phyloP scores from a whole-genome alignment of 1,284 basidiomycete genomes.

The Ganoderma boninense region DNA sequence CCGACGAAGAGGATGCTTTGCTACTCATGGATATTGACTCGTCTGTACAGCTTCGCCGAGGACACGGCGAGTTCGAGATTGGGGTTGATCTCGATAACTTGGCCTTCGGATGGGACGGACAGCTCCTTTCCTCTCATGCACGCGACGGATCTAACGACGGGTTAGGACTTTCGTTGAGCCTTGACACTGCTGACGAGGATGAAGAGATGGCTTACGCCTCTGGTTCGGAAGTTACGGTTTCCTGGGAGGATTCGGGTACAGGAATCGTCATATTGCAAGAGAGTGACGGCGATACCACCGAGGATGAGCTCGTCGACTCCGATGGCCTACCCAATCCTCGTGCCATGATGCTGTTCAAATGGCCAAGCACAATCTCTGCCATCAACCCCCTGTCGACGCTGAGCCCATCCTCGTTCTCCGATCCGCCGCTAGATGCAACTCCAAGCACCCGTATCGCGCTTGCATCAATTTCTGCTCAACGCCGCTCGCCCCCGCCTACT shows the following conservation, averaged over 20 bases:
- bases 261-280: conserved; percentile 46
- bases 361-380: conserved; percentile 67
- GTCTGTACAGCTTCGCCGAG: conserved; percentile 39
- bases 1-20: conserved; percentile 42
- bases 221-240: conserved; percentile 30
- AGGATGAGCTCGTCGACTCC: conserved; percentile 80
- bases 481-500: conserved; percentile 52
- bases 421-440: conserved; percentile 32
- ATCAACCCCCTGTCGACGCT: conserved; percentile 80
- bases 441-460: conserved; percentile 41
- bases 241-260: conserved; percentile 46
- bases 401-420: conserved; percentile 50
- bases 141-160: conserved; percentile 24
- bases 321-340: conserved; percentile 76
- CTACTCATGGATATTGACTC: conserved; percentile 43
- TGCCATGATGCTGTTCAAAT: conserved; percentile 74
- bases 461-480: conserved; percentile 41
- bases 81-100: conserved; percentile 40
- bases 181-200: conserved; percentile 33
- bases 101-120: conserved; percentile 40
- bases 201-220: conserved; percentile 38
- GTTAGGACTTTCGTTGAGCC: conserved; percentile 29
- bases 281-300: conserved; percentile 48
- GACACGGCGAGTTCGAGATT: conserved; percentile 40
- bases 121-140: conserved; percentile 31